Conservation (phyloP, 2,329 filamentous ascomycete genomes). For the Cladosporium cucumerinum region DNA sequence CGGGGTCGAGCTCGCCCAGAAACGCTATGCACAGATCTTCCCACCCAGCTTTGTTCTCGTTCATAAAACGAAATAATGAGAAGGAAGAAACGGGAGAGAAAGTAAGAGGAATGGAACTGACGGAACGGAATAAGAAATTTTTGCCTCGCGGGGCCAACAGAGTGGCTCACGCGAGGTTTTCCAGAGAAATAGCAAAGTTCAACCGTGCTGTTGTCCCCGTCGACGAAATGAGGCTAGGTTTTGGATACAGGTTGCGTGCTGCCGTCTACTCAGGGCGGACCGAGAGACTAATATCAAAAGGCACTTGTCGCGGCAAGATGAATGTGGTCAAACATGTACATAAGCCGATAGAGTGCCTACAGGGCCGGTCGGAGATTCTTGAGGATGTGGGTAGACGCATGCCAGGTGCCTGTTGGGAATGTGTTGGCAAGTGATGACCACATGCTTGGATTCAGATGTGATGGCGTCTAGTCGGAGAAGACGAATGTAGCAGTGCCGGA, state of each 20-base stretch:
- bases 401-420: slow-evolving; percentile 10
- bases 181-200: slow-evolving; percentile 2
- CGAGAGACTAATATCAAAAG: slow-evolving; percentile 6
- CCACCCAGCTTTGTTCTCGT: background rate
- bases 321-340: slow-evolving; percentile 12
- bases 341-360: slow-evolving; percentile 11
- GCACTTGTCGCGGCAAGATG: background rate
- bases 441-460: background rate
- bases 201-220: slow-evolving; percentile 16
- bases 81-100: background rate
- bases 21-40: slow-evolving; percentile 13
- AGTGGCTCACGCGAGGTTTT: background rate
- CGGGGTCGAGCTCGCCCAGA: background rate
- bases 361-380: slow-evolving; percentile 10
- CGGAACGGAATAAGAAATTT: background rate
- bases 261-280: slow-evolving; percentile 10
- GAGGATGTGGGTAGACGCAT: slow-evolving; percentile 11
- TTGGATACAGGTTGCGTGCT: slow-evolving; percentile 5
- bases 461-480: slow-evolving; percentile 26
- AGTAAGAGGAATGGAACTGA: background rate
- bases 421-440: background rate
- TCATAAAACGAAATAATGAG: slow-evolving; percentile 5
- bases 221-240: background rate
- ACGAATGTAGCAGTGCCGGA: slow-evolving; percentile 51
- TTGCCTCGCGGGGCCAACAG: background rate